Conservation (phyloP, 2,329 filamentous ascomycete species). For the Sarocladiaceae sp. region DNA sequence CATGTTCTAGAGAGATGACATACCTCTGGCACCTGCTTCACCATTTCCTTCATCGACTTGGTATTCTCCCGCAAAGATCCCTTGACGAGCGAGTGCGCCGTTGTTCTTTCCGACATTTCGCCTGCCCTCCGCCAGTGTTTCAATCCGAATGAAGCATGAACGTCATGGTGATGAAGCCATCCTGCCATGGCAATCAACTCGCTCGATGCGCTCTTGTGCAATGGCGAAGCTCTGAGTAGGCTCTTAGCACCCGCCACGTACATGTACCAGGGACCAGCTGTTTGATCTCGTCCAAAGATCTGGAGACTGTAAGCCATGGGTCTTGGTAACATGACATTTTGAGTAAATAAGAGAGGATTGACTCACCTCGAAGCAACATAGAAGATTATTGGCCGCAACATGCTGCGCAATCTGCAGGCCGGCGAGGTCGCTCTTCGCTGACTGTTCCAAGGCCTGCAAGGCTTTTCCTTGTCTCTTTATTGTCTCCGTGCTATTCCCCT, state of each 20-base stretch:
- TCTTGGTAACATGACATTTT: background rate
- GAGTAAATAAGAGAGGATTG: background rate
- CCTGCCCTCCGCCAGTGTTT: slow-evolving; percentile 4
- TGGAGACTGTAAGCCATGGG: background rate
- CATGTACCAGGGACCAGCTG: background rate
- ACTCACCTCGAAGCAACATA: slow-evolving; percentile 10
- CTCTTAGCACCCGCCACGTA: background rate
- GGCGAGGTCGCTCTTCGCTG: background rate
- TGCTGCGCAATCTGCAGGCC: slow-evolving; percentile 7
- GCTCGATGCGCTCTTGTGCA: background rate
- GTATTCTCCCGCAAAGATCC: background rate
- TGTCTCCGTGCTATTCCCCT: background rate
- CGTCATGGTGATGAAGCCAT: slow-evolving; percentile 8
- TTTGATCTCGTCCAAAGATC: background rate
- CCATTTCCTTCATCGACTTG: background rate
- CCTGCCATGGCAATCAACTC: slow-evolving; percentile 1
- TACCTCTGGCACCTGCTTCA: background rate
- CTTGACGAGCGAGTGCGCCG: no score
- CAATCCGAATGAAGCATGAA: background rate
- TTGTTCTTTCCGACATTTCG: background rate
- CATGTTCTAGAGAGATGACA: background rate
- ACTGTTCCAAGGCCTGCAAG: slow-evolving; percentile 6
- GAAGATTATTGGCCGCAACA: slow-evolving; percentile 7
- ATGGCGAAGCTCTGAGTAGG: background rate
- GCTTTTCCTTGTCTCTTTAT: background rate